phyloP scores from a whole-genome alignment of 768 basidiomycete genomes.

The Serendipita sp. region DNA sequence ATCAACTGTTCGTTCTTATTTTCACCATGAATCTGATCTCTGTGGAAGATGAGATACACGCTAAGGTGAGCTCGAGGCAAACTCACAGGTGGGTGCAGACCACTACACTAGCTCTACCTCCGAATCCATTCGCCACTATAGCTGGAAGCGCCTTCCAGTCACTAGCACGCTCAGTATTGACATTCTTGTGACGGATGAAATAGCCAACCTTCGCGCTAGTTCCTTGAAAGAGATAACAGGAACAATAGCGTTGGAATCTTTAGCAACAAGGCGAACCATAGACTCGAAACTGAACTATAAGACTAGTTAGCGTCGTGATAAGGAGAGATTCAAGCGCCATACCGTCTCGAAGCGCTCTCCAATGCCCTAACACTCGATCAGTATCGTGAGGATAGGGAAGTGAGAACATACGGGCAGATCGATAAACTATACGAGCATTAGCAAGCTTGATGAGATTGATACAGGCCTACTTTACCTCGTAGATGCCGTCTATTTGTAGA shows the following conservation, averaged over 20 bases:
- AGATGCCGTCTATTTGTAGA: not conserved
- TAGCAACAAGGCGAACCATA: slow-evolving; percentile 5
- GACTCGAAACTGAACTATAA: slow-evolving; percentile 3
- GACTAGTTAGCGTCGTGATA: not conserved
- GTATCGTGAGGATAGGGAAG: not conserved
- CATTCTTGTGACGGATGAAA: not conserved
- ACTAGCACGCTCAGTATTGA: not conserved
- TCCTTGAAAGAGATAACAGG: slow-evolving; percentile 3
- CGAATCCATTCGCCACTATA: not conserved
- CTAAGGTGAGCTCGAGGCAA: not conserved
- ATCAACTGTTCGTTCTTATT: not conserved
- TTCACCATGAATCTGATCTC: slow-evolving; percentile 1
- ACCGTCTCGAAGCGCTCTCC: not conserved
- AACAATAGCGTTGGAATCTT: slow-evolving; percentile 3
- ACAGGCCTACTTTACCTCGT: not conserved
- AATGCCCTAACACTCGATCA: not conserved
- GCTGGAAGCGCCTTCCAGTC: slow-evolving; percentile 1
- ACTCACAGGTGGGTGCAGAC: slow-evolving; percentile 4
- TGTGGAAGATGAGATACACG: not conserved
- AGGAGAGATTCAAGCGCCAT: not conserved
- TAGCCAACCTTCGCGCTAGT: not conserved
- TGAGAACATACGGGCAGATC: not conserved
- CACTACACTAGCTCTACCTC: not conserved
- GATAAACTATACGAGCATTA: not conserved
- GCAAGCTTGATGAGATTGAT: not conserved